Evolutionary conservation across 139 green algal genomes (phyloP).

Genomic region (Picochlorum sp.): DNA sequence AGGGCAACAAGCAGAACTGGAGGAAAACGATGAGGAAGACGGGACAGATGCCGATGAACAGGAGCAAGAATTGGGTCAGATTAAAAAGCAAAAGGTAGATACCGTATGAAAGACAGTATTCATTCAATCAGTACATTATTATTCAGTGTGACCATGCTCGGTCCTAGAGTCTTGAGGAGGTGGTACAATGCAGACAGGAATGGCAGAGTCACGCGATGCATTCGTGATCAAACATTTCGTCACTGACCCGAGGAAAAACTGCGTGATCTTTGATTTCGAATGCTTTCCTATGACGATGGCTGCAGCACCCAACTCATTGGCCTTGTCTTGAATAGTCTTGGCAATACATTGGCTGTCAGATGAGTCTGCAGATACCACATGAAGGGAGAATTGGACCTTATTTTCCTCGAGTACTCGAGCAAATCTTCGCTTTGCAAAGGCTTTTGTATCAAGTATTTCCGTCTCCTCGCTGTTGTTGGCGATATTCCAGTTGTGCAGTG

Average conservation of each 20-base stretch:
- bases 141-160: no score
- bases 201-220: no score
- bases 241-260: constrained; percentile 21
- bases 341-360: constrained; percentile 14
- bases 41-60: no score
- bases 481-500: constrained; percentile 32
- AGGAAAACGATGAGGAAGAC: no score
- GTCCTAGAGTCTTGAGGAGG: no score
- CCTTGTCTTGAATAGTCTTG: constrained; percentile 21
- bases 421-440: constrained; percentile 27
- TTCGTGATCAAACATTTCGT: constrained; percentile 15
- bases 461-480: constrained; percentile 19
- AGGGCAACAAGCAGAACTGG: no score
- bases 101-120: no score
- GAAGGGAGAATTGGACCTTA: constrained; percentile 29
- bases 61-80: no score
- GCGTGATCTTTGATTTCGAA: constrained; percentile 16
- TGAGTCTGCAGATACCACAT: constrained; percentile 21
- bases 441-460: constrained; percentile 28
- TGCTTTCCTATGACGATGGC: constrained; percentile 19
- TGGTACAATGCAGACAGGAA: no score
- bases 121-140: no score
- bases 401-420: constrained; percentile 13
- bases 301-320: constrained; percentile 8
- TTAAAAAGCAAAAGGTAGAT: no score